Conservation (phyloP, 129 eudicot genomes). For the Arctium minus region DNA sequence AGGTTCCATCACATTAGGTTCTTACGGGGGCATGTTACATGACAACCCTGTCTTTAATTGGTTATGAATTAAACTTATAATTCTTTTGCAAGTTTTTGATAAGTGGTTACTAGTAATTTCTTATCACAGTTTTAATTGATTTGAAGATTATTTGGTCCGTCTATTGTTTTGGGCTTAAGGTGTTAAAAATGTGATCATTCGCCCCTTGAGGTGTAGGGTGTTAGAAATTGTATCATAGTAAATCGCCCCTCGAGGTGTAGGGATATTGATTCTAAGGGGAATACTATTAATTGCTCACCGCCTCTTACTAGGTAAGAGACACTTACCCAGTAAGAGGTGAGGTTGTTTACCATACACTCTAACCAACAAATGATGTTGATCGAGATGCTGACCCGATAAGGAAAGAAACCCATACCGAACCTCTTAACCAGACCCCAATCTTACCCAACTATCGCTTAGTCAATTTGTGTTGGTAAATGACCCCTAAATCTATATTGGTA, state of each 20-base stretch:
- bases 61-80: neutral
- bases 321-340: neutral
- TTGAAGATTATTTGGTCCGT: neutral
- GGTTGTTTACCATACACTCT: neutral
- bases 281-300: neutral
- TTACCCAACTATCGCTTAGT: neutral
- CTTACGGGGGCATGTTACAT: neutral
- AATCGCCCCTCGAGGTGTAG: neutral
- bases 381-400: neutral
- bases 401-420: neutral
- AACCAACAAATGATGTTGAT: neutral
- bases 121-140: neutral
- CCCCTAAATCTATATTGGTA: neutral
- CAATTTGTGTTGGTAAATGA: neutral
- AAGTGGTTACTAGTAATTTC: neutral
- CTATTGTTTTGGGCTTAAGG: neutral
- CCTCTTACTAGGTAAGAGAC: neutral
- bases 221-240: neutral
- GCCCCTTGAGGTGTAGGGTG: neutral
- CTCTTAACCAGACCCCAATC: neutral
- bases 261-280: neutral
- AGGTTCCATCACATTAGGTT: too few species aligned
- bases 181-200: neutral
- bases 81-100: too few species aligned
- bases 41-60: neutral